phyloP scores from a whole-genome alignment of 83 land plant species.

The Diphasiastrum complanatum region DNA sequence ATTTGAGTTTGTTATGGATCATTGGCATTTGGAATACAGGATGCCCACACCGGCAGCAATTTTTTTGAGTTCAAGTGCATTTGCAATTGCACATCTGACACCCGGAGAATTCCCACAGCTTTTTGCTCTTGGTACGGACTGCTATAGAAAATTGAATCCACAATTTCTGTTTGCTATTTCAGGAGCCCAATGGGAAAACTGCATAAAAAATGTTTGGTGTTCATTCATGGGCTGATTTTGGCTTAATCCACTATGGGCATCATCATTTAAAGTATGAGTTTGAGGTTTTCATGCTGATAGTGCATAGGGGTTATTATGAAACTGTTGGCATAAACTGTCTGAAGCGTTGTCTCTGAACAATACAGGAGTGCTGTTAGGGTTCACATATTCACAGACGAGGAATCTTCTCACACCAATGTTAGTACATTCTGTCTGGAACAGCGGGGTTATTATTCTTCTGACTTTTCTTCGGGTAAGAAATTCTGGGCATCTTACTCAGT shows the following conservation, averaged over 20 bases:
- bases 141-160: background rate
- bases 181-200: too few species aligned
- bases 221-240: too few species aligned
- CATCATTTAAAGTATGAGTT: too few species aligned
- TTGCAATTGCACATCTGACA: conserved; percentile 92
- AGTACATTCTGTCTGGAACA: conserved; percentile 89
- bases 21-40: conserved; percentile 36
- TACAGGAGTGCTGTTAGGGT: conserved; percentile 75
- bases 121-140: conserved; percentile 62
- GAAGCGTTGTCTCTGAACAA: background rate
- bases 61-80: conserved; percentile 66
- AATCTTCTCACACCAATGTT: conserved; percentile 79
- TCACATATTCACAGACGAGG: conserved; percentile 86
- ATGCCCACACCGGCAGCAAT: conserved; percentile 75
- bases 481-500: conserved; percentile 1
- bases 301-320: too few species aligned
- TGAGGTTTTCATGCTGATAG: too few species aligned
- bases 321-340: too few species aligned
- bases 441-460: conserved; percentile 80
- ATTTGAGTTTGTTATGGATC: background rate
- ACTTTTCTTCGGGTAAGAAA: conserved; percentile 72
- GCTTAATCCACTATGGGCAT: too few species aligned
- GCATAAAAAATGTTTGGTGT: too few species aligned
- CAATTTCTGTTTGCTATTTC: too few species aligned
- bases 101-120: conserved; percentile 94